phyloP scores from a whole-genome alignment of 2,329 filamentous ascomycete species.

The Orbilia blumenaviensis region DNA sequence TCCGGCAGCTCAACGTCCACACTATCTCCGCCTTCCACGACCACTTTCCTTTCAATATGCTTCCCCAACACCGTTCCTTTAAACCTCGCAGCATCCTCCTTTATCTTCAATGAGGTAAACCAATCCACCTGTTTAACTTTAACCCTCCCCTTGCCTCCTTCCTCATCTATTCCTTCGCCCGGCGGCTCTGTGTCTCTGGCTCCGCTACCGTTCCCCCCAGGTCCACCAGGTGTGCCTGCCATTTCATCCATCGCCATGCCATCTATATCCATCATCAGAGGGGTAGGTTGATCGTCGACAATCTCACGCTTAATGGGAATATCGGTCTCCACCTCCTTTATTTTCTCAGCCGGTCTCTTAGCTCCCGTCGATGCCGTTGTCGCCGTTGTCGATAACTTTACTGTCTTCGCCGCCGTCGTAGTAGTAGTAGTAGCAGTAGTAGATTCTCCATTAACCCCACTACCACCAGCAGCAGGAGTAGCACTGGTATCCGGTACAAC shows the following conservation, averaged over 20 bases:
- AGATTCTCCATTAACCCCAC: background rate
- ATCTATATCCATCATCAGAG: conserved; percentile 47
- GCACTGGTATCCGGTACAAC: conserved; percentile 21
- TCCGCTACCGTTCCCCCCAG: background rate
- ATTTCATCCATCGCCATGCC: conserved; percentile 19
- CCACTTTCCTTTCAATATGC: conserved; percentile 29
- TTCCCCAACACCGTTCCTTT: conserved; percentile 44
- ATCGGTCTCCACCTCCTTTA: conserved; percentile 35
- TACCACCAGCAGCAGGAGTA: background rate
- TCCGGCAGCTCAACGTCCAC: conserved; percentile 41
- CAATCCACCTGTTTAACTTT: conserved; percentile 48
- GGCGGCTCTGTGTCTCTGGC: conserved; percentile 37
- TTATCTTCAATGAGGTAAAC: conserved; percentile 47
- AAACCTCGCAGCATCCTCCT: conserved; percentile 47
- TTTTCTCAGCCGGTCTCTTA: background rate
- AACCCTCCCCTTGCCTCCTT: conserved; percentile 21
- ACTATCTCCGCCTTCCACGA: conserved; percentile 46
- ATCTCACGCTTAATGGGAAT: conserved; percentile 54
- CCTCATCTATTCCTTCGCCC: background rate
- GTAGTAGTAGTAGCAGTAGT: background rate
- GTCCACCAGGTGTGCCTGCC: background rate
- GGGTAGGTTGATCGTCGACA: conserved; percentile 43
- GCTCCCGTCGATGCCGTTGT: background rate
- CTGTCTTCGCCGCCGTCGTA: background rate
- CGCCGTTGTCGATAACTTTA: background rate